Conservation (phyloP, 2,329 filamentous ascomycete species). For the Amauroascus verrucosus region DNA sequence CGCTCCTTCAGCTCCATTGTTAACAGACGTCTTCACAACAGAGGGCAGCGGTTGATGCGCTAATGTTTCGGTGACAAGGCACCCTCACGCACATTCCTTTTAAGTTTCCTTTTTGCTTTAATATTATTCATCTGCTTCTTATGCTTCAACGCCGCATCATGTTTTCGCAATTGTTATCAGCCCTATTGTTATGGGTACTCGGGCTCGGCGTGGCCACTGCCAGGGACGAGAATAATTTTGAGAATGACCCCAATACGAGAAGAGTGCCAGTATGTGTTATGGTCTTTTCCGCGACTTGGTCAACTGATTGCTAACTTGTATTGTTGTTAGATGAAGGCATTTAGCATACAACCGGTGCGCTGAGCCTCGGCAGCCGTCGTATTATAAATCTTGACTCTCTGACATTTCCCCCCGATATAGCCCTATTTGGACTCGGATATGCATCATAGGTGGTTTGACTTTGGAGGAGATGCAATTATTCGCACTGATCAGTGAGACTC, state of each 20-base stretch:
- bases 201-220: constrained; percentile 26
- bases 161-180: constrained; percentile 13
- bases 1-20: constrained; percentile 9
- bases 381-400: neutral
- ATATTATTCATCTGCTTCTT: neutral
- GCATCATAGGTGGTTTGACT: constrained; percentile 98
- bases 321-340: constrained; percentile 62
- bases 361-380: constrained; percentile 11
- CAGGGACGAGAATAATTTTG: constrained; percentile 31
- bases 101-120: neutral
- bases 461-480: constrained; percentile 88
- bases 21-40: neutral
- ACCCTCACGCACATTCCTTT: constrained; percentile 5
- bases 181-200: constrained; percentile 25
- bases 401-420: constrained; percentile 36
- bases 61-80: constrained; percentile 3
- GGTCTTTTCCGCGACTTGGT: neutral
- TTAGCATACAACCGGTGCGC: constrained; percentile 69
- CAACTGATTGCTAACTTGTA: constrained; percentile 9
- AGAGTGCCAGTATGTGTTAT: constrained; percentile 51
- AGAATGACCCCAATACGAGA: constrained; percentile 48
- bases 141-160: constrained; percentile 10
- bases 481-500: constrained; percentile 48
- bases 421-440: constrained; percentile 97
- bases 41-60: constrained; percentile 8